These are phyloP conservation scores for Alternaria metachromatica DNA, from an alignment of 2,329 filamentous ascomycete genomes.

Conservation along the genomic window DNA sequence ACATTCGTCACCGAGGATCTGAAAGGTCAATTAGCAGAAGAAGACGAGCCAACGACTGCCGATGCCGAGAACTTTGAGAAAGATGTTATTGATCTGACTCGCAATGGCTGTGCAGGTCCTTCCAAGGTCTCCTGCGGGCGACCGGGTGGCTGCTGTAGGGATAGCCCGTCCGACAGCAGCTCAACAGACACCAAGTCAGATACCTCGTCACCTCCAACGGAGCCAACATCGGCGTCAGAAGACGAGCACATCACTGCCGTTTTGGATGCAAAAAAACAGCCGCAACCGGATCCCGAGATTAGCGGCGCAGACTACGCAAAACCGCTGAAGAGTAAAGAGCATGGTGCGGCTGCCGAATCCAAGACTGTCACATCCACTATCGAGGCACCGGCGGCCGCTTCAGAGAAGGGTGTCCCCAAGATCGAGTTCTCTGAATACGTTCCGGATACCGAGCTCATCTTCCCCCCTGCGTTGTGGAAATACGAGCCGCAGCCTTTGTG, in stretches of 20 bases:
- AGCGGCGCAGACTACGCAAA: constrained; percentile 42
- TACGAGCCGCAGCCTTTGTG: constrained; percentile 79
- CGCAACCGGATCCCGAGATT: constrained; percentile 29
- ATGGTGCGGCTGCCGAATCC: constrained; percentile 54
- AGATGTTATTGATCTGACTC: constrained; percentile 34
- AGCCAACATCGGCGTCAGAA: constrained; percentile 33
- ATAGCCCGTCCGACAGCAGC: constrained; percentile 39
- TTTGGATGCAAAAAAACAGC: constrained; percentile 27
- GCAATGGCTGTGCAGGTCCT: constrained; percentile 29
- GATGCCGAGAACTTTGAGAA: constrained; percentile 33
- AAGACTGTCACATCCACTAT: constrained; percentile 49
- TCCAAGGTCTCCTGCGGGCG: constrained; percentile 44
- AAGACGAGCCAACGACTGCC: constrained; percentile 57
- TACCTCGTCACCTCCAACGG: constrained; percentile 38
- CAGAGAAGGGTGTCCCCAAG: constrained; percentile 59
- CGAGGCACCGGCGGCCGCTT: constrained; percentile 57
- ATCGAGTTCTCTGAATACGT: constrained; percentile 87
- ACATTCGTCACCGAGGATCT: constrained; percentile 71
- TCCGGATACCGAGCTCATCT: constrained; percentile 90
- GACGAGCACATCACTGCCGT: constrained; percentile 38
- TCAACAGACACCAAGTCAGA: constrained; percentile 35
- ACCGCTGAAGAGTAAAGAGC: constrained; percentile 46
- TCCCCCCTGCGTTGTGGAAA: constrained; percentile 82
- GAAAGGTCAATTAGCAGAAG: constrained; percentile 58
- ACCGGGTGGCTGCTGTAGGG: constrained; percentile 48